Evolutionary conservation across 306 rosid genomes (phyloP).

Genomic region (Gastrolobium bilobum): DNA sequence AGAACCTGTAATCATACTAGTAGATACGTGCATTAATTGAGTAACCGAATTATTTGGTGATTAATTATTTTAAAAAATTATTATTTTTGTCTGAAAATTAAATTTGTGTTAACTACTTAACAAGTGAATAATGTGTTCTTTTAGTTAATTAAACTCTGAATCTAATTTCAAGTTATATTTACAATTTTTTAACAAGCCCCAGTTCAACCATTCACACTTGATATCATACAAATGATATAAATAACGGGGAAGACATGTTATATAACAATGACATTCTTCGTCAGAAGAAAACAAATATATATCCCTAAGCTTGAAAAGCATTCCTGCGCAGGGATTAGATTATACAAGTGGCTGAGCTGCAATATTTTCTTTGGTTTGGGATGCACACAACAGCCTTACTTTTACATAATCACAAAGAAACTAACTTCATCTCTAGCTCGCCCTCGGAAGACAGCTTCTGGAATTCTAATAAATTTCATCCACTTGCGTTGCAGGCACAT

Average conservation of each 20-base stretch:
- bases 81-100: too few relatives aligned
- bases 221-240: constrained; percentile 14
- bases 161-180: not conserved
- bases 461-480: constrained; percentile 59
- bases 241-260: not conserved
- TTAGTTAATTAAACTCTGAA: too few relatives aligned
- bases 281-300: constrained; percentile 11
- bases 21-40: too few relatives aligned
- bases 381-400: not conserved
- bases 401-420: too few relatives aligned
- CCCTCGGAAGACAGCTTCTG: constrained; percentile 30
- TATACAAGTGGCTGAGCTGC: constrained; percentile 22
- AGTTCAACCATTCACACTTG: not conserved
- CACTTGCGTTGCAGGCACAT: constrained; percentile 64
- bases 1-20: too few relatives aligned
- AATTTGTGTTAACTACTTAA: too few relatives aligned
- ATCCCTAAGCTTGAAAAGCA: constrained; percentile 34
- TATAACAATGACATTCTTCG: constrained; percentile 21
- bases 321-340: constrained; percentile 26
- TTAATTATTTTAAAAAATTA: too few relatives aligned
- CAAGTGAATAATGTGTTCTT: too few relatives aligned
- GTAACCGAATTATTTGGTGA: too few relatives aligned
- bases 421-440: too few relatives aligned
- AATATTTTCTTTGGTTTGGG: constrained; percentile 7
- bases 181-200: constrained; percentile 37